phyloP scores from a whole-genome alignment of 192 early-diverging fungal genomes.

The Geosiphon pyriformis region DNA sequence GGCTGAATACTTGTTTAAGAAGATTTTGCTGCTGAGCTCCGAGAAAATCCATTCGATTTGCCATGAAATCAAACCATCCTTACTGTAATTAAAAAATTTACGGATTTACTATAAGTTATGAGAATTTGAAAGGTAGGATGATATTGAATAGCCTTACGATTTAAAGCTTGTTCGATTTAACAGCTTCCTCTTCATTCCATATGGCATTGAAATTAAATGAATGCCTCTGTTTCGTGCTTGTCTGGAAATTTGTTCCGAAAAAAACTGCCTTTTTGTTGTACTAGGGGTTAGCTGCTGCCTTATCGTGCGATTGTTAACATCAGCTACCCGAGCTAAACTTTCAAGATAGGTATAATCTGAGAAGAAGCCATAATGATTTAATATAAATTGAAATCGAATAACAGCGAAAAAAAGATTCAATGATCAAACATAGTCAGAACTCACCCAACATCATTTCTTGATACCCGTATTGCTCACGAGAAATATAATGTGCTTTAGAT shows the following conservation, averaged over 20 bases:
- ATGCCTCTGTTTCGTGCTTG: background rate
- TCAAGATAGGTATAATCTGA: background rate
- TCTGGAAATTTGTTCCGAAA: background rate
- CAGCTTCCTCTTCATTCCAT: background rate
- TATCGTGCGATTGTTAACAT: background rate
- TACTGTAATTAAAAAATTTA: background rate
- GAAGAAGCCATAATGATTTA: background rate
- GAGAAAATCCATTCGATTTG: background rate
- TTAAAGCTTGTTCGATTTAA: background rate
- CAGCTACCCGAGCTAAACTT: background rate
- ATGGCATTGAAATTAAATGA: background rate
- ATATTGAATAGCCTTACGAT: background rate
- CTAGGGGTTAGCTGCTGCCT: background rate
- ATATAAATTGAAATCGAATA: background rate
- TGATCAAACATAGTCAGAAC: background rate
- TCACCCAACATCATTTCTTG: background rate
- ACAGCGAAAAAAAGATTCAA: background rate
- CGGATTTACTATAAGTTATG: background rate
- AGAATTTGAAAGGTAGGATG: background rate
- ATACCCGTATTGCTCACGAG: background rate
- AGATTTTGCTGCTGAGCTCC: background rate
- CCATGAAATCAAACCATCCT: background rate
- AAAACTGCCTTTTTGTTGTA: background rate
- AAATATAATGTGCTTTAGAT: background rate
- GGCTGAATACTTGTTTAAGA: background rate